Base-by-base conservation (phyloP, 2,329 filamentous ascomycete genomes). In the Colletotrichum godetiae region DNA sequence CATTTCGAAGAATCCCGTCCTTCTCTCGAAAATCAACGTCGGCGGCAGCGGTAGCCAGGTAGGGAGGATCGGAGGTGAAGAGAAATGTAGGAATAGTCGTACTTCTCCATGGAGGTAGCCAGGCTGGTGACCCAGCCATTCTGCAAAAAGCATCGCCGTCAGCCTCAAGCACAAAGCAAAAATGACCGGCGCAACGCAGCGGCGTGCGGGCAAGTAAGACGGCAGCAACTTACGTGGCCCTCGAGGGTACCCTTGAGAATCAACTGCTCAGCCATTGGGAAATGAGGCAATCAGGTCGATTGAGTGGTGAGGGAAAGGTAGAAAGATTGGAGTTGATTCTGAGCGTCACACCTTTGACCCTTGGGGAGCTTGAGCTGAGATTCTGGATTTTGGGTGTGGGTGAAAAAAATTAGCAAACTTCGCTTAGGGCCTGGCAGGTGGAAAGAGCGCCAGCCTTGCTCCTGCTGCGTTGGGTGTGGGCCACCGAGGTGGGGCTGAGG, bases 51-150 rank as follows among this genome's bases (percentile, higher is more conserved):
- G 42, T 49, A 22, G 15, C 8, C 42, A 11, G 15, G 42, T 5
- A 49, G 62, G 56, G n/a, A 37, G 55, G 60, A 33, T 35, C 46
- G 46, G 29, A 53, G 35, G 29, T 42, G 19, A 33, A 35, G 29
- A 35, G 4, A 22, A n/a, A 56, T 22, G 31, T 19, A 31, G 35
- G 12, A 22, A 27, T 15, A 19, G 73, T 80, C 92, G 85, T 92
- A 97, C 95, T 98, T 98, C 93, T 98, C 96, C 89, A 98, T 93
- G 82, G 96, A 98, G 86, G 96, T 98, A 82, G 96, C 96, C 88
- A 98, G 91, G 89, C 92, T 95, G 88, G 96, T 98, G 89, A 98
- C 96, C 96, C 96, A 98, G 92, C 96, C 96, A 91, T 94, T 97
- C 89, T 91, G 80, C 77, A 78, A 63, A 62, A 73, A 67, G 53